Conservation (phyloP, 2,329 filamentous ascomycete species). For the Aspergillus floridensis region DNA sequence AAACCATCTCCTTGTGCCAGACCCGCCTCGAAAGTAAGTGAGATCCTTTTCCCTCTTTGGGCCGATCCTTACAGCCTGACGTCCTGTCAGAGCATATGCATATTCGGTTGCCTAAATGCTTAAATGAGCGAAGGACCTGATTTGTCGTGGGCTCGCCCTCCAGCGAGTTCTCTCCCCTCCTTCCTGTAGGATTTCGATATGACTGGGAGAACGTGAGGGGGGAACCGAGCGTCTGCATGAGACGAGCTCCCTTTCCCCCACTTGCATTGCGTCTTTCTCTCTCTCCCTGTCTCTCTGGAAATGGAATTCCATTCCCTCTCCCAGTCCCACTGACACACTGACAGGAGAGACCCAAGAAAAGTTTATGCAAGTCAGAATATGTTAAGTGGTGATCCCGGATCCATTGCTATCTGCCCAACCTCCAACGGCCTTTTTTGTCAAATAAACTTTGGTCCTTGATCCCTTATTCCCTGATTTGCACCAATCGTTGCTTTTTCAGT, state of each 20-base stretch:
- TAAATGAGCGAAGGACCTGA: not conserved
- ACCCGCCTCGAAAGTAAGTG: no score
- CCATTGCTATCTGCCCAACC: not conserved
- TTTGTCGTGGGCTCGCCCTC: not conserved
- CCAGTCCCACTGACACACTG: not conserved
- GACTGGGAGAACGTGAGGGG: not conserved
- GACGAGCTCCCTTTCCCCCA: not conserved
- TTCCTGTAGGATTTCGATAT: not conserved
- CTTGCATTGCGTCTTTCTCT: not conserved
- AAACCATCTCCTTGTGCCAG: not conserved
- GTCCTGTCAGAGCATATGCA: not conserved
- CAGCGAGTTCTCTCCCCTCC: not conserved
- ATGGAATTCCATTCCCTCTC: not conserved
- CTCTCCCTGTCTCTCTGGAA: not conserved
- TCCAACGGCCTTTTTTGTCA: not conserved
- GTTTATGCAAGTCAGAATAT: not conserved
- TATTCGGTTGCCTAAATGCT: not conserved
- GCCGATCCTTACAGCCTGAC: not conserved
- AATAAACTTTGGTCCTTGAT: not conserved
- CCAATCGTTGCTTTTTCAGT: not conserved
- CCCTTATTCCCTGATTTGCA: not conserved
- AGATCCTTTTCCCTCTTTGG: not conserved
- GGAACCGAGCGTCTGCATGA: not conserved
- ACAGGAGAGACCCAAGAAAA: not conserved
- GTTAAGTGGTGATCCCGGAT: not conserved